phyloP scores from a whole-genome alignment of 1,284 basidiomycete species.

The Pascua sp. region DNA sequence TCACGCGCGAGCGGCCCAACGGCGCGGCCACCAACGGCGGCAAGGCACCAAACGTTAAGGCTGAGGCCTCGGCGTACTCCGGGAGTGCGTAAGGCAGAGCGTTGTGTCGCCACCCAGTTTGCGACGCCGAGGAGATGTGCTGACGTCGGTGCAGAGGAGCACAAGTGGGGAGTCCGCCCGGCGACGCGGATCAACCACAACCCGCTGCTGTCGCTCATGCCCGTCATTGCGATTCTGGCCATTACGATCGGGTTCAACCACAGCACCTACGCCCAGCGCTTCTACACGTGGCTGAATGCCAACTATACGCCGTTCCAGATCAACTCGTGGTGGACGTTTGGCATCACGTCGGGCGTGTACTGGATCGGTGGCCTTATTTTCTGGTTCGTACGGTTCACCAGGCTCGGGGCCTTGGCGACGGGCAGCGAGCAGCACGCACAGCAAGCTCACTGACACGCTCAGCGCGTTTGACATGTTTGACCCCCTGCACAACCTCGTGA shows the following conservation, averaged over 20 bases:
- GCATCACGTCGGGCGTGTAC: slow-evolving; percentile 12
- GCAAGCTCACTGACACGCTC: too few relatives aligned
- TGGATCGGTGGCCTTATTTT: slow-evolving; percentile 12
- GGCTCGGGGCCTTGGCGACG: too few relatives aligned
- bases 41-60: too few relatives aligned
- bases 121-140: too few relatives aligned
- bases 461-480: slow-evolving; percentile 16
- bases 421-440: too few relatives aligned
- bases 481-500: slow-evolving; percentile 10
- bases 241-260: slow-evolving; percentile 5
- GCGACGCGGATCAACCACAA: slow-evolving; percentile 13
- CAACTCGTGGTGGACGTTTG: slow-evolving; percentile 11
- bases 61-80: too few relatives aligned
- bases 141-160: slow-evolving; percentile 9
- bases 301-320: slow-evolving; percentile 14
- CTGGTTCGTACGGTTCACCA: neutral
- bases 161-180: slow-evolving; percentile 10
- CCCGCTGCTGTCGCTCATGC: too few relatives aligned
- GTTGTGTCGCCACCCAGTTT: too few relatives aligned
- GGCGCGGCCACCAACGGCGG: too few relatives aligned
- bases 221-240: too few relatives aligned
- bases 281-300: slow-evolving; percentile 14
- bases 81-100: too few relatives aligned
- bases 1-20: too few relatives aligned
- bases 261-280: neutral